Evolutionary conservation across 2,329 filamentous ascomycete genomes (phyloP).

Genomic region (Amauroascus niger): DNA sequence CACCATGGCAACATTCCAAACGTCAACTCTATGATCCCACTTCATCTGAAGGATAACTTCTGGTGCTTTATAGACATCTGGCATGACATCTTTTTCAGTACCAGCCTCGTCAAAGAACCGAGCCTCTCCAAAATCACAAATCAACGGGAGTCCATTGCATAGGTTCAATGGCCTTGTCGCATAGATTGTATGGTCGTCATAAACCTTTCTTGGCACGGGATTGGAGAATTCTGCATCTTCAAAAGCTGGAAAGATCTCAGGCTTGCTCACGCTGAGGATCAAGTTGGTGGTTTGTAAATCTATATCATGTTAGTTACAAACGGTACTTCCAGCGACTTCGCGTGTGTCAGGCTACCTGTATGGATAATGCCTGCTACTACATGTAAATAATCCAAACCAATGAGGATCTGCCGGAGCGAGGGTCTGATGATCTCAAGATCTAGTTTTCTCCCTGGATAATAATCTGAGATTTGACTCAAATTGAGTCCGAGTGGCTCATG

Average conservation of each 20-base stretch:
- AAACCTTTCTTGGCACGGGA: conserved; percentile 10
- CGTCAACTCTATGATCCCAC: conserved; percentile 22
- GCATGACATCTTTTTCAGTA: conserved; percentile 17
- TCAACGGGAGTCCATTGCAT: conserved; percentile 2
- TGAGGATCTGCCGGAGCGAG: conserved; percentile 20
- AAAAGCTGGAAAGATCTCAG: conserved; percentile 6
- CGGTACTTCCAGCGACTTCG: too few species aligned
- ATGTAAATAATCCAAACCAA: conserved; percentile 8
- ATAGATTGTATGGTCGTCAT: conserved; percentile 13
- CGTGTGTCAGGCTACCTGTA: conserved; percentile 6
- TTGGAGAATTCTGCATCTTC: conserved; percentile 13
- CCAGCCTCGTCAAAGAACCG: neutral
- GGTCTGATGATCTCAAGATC: conserved; percentile 11
- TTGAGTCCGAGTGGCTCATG: conserved; percentile 12
- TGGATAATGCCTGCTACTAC: conserved; percentile 7
- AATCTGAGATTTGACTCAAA: conserved; percentile 10
- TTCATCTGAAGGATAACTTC: conserved; percentile 22
- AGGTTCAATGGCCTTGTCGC: neutral
- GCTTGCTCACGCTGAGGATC: conserved; percentile 4
- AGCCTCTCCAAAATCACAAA: conserved; percentile 14
- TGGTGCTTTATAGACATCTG: conserved; percentile 20
- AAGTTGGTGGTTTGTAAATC: conserved; percentile 3
- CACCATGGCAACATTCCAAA: conserved; percentile 23
- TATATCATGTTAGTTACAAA: too few species aligned
- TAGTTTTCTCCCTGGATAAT: conserved; percentile 5